A percentile compares a stretch with the other conserved stretches of the same genome.
These are phyloP conservation scores for Alisma plantagoaquatica DNA, from an alignment of 106 monocot species.

Conservation along the genomic window DNA sequence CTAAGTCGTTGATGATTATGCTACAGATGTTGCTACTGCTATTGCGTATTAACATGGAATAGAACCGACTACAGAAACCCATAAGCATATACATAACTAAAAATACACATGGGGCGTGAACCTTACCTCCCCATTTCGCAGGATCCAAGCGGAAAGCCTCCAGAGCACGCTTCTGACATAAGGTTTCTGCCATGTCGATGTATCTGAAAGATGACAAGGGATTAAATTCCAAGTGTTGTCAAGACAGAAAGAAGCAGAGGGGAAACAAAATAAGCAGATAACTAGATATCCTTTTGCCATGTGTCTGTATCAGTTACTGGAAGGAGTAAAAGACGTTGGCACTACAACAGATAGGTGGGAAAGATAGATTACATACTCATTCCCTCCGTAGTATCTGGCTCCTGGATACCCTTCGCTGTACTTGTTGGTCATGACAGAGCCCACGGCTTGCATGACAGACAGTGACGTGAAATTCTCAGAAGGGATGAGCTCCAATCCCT, in stretches of 20 bases:
- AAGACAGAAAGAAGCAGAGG: neutral
- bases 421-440: constrained; percentile 98
- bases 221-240: neutral
- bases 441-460: constrained; percentile 99
- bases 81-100: too few relatives aligned
- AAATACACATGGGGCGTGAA: too few relatives aligned
- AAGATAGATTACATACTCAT: constrained; percentile 70
- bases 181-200: constrained; percentile 94
- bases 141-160: constrained; percentile 89
- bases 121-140: constrained; percentile 92
- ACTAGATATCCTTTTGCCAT: too few relatives aligned
- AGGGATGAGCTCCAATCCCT: constrained; percentile 96
- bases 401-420: constrained; percentile 99
- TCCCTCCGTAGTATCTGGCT: constrained; percentile 99
- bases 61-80: too few relatives aligned
- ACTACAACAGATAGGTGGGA: too few relatives aligned
- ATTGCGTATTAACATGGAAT: too few relatives aligned
- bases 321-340: too few relatives aligned
- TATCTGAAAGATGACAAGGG: constrained; percentile 35
- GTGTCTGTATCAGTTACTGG: too few relatives aligned
- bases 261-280: too few relatives aligned
- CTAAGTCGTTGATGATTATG: too few relatives aligned
- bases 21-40: too few relatives aligned
- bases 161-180: constrained; percentile 94
- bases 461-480: constrained; percentile 95